phyloP scores from a whole-genome alignment of 352 stramenopile species.

The Discostella stelligera region DNA sequence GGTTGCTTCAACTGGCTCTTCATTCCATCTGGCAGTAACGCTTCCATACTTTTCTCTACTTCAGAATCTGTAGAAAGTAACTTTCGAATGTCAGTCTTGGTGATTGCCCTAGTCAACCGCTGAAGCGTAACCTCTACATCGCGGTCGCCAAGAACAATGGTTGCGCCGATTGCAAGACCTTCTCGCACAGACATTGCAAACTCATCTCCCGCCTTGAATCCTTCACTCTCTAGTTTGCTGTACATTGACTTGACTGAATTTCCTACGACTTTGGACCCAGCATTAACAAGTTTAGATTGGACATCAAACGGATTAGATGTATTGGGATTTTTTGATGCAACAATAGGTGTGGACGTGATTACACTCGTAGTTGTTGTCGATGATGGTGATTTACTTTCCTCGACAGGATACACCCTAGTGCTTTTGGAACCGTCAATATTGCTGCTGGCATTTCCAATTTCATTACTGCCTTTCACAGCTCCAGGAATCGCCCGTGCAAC shows the following conservation, averaged over 20 bases:
- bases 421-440: background rate
- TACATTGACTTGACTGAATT: constrained; percentile 76
- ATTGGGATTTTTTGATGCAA: background rate
- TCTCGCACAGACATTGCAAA: constrained; percentile 77
- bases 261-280: constrained; percentile 57
- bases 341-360: constrained; percentile 14
- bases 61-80: constrained; percentile 63
- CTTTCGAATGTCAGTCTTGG: constrained; percentile 73
- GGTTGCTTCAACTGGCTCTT: constrained; percentile 33
- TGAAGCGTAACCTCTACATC: constrained; percentile 83
- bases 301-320: constrained; percentile 38
- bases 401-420: constrained; percentile 3
- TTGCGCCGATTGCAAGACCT: constrained; percentile 67
- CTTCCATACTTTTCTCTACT: constrained; percentile 62
- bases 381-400: constrained; percentile 6
- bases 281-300: constrained; percentile 42
- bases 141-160: constrained; percentile 82
- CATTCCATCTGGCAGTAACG: constrained; percentile 49
- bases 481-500: constrained; percentile 50
- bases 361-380: constrained; percentile 8
- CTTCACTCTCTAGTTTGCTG: constrained; percentile 65
- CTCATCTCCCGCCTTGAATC: constrained; percentile 78
- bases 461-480: background rate
- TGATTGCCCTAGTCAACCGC: constrained; percentile 72
- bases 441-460: background rate